phyloP scores from a whole-genome alignment of 2,329 filamentous ascomycete genomes.

The Apiospora marii region DNA sequence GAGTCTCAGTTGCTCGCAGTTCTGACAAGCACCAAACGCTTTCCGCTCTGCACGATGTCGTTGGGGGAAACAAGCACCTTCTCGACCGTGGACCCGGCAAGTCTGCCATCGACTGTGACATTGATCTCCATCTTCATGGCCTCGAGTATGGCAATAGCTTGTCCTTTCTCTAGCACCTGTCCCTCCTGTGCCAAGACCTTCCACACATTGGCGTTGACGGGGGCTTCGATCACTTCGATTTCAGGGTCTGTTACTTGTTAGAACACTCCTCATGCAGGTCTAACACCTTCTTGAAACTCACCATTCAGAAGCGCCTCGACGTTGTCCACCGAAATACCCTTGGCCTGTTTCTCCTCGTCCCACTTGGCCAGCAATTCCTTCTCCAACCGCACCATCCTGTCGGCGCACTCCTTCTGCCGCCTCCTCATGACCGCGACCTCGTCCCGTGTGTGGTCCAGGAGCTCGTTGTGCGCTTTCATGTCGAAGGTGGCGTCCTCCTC shows the following conservation, averaged over 20 bases:
- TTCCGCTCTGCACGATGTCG: constrained; percentile 19
- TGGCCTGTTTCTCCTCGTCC: constrained; percentile 25
- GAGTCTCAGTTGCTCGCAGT: not conserved
- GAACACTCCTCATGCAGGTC: not conserved
- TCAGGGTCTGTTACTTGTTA: constrained; percentile 4
- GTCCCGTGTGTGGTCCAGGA: constrained; percentile 52
- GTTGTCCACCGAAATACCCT: constrained; percentile 55
- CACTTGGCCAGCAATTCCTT: constrained; percentile 31
- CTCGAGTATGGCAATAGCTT: constrained; percentile 57
- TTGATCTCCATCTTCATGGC: constrained; percentile 67
- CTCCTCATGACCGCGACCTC: constrained; percentile 55
- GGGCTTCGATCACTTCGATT: constrained; percentile 47
- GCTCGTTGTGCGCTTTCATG: constrained; percentile 60
- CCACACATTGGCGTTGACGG: constrained; percentile 61
- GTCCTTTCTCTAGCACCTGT: constrained; percentile 49
- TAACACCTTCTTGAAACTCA: constrained; percentile 33
- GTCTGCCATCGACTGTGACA: constrained; percentile 37
- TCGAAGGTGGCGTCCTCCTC: constrained; percentile 57
- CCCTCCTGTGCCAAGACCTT: constrained; percentile 55
- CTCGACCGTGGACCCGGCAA: constrained; percentile 30
- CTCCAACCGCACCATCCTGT: constrained; percentile 32
- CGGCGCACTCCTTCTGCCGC: constrained; percentile 56
- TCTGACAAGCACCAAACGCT: not conserved
- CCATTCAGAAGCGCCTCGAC: constrained; percentile 57
- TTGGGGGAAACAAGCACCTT: constrained; percentile 29